Evolutionary conservation across 2,329 filamentous ascomycete genomes (phyloP).

Genomic region (Plenodomus tracheiphilus): DNA sequence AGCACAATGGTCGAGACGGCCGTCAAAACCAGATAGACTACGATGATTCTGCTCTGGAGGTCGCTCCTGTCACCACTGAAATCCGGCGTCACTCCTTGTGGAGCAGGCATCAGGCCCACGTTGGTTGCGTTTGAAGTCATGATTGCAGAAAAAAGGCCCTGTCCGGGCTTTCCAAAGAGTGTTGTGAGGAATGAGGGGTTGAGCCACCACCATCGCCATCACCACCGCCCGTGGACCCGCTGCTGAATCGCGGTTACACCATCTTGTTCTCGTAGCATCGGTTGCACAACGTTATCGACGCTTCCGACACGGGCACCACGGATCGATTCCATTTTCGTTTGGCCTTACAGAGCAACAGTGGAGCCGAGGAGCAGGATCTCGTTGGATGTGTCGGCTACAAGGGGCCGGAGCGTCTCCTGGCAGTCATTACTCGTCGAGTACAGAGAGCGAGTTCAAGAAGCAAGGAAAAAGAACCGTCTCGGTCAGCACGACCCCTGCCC

Average conservation of each 20-base stretch:
- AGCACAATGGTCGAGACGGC: constrained; percentile 14
- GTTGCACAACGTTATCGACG: neutral
- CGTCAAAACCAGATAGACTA: constrained; percentile 16
- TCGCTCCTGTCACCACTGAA: constrained; percentile 14
- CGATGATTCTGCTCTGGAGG: constrained; percentile 13
- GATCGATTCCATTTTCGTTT: neutral
- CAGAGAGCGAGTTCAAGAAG: neutral
- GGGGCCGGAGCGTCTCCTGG: neutral
- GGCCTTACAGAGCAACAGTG: neutral
- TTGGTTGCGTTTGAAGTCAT: constrained; percentile 6
- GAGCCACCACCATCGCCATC: neutral
- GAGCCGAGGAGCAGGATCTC: neutral
- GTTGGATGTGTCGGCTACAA: neutral
- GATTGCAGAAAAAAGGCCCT: neutral
- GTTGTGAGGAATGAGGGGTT: neutral
- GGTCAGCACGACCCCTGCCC: neutral
- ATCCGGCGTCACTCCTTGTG: constrained; percentile 6
- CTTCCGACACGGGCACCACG: neutral
- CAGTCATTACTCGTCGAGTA: neutral
- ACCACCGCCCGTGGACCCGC: too few relatives aligned
- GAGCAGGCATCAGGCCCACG: constrained; percentile 12
- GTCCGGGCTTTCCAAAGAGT: neutral
- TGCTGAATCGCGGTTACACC: constrained; percentile 1
- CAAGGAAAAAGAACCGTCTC: neutral
- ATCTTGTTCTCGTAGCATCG: neutral